Evolutionary conservation across 441 rosid species (phyloP).

Genomic region (Populus hybrid): DNA sequence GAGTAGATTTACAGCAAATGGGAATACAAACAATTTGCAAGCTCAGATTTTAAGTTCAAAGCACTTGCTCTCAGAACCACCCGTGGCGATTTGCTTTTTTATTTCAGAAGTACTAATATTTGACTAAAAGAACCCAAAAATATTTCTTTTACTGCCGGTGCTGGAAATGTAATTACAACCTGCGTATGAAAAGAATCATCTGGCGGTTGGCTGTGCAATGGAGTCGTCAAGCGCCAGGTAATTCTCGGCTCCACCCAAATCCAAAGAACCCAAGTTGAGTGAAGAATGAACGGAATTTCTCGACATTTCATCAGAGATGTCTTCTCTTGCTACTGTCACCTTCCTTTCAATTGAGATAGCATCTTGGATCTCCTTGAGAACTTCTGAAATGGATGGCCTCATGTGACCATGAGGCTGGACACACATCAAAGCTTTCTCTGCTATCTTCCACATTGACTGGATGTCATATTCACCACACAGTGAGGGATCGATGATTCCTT

Average conservation of each 20-base stretch:
- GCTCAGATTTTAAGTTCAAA: slow-evolving; percentile 12
- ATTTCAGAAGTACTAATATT: slow-evolving; percentile 8
- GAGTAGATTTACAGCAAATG: neutral
- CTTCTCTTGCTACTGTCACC: slow-evolving; percentile 42
- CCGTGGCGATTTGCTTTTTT: neutral
- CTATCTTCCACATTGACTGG: slow-evolving; percentile 98
- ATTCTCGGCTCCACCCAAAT: slow-evolving; percentile 49
- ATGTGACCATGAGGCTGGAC: slow-evolving; percentile 82
- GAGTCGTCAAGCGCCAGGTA: slow-evolving; percentile 59
- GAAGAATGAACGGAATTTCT: slow-evolving; percentile 71
- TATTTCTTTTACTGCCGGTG: neutral
- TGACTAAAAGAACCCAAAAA: slow-evolving; percentile 4
- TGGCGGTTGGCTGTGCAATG: slow-evolving; percentile 55
- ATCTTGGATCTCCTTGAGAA: slow-evolving; percentile 91
- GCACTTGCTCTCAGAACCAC: neutral
- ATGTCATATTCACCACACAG: slow-evolving; percentile 65
- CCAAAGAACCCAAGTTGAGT: slow-evolving; percentile 48
- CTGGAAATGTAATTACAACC: slow-evolving; percentile 1
- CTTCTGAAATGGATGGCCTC: slow-evolving; percentile 94
- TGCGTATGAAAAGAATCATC: slow-evolving; percentile 41
- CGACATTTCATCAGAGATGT: slow-evolving; percentile 70
- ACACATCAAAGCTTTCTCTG: slow-evolving; percentile 88
- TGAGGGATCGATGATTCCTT: slow-evolving; percentile 77
- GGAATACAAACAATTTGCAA: slow-evolving; percentile 8
- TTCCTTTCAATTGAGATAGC: slow-evolving; percentile 76